Base-by-base conservation (phyloP, 176 grass and related monocot genomes). In the Aegilops speltoides region DNA sequence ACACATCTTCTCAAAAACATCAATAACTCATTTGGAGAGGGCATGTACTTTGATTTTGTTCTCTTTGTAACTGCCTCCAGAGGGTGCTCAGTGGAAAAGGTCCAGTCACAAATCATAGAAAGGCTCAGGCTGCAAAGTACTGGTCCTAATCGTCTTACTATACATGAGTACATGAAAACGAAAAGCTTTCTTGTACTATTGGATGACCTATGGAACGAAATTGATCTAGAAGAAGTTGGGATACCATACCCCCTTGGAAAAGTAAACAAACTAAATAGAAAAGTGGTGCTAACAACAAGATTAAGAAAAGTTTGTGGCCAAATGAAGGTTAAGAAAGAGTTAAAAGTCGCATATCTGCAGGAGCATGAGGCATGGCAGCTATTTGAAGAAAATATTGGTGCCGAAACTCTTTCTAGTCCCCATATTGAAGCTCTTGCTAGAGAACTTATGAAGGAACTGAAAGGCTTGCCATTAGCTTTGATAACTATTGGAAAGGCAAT, bases 231-330 rank as follows among this genome's bases (percentile, higher is more conserved):
- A 24, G 84, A 8, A 11, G 68, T 85, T 20, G 88, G 88, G 0
- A 67, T 89, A 36, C 82, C 72, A 4, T 13, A 82, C 29, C 72
- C 64, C 24, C 32, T 43, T 16, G 60, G 48, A n/a, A 50, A 3
- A 45, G n/a, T 13, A 36, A 68, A 36, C n/a, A 16, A 28, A 10
- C 22, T 40, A 24, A 80, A 64, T 16, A 29, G 66, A 13, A 86
- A 89, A 70, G 77, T 89, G 43, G 41, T 89, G 41, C 71, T 92
- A 5, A 83, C 90, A 14, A 89, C 90, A 24, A 52, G 90, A 45
- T 61, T 33, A n/a, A n/a, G 22, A 15, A n/a, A 66, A 13, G 66
- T 89, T 7, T 89, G 87, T 57, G 38, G 79, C 8, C 12, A 71
- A 16, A 92, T 92, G 90, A 32, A 82, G 22, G 79, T 72, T 4